Conservation (phyloP, 1,284 basidiomycete genomes). For the Cerioporus squamosus region DNA sequence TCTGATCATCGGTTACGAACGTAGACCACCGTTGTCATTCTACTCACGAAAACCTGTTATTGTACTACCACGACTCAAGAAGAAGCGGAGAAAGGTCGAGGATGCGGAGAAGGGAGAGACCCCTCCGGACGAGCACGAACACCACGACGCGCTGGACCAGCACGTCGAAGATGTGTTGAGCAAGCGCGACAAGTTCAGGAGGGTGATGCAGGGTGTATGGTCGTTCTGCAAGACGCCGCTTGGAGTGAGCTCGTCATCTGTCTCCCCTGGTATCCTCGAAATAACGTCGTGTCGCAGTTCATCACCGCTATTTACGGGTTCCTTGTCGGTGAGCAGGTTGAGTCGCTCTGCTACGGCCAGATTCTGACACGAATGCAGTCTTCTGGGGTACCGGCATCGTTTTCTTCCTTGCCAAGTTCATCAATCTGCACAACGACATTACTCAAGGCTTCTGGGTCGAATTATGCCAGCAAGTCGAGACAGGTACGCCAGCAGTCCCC, state of each 20-base stretch:
- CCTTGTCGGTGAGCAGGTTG: constrained; percentile 55
- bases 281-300: constrained; percentile 45
- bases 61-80: constrained; percentile 46
- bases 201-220: constrained; percentile 77
- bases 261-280: too few relatives aligned
- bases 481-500: constrained; percentile 48
- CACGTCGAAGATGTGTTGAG: constrained; percentile 83
- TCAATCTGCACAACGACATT: constrained; percentile 68
- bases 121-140: constrained; percentile 23
- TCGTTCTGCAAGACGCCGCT: constrained; percentile 78
- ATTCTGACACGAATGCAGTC: constrained; percentile 40
- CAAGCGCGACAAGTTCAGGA: constrained; percentile 63
- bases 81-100: constrained; percentile 13
- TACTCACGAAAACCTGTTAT: constrained; percentile 74
- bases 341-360: too few relatives aligned
- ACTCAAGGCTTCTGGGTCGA: constrained; percentile 79
- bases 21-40: constrained; percentile 67
- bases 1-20: not conserved
- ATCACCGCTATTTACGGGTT: constrained; percentile 84
- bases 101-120: constrained; percentile 39
- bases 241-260: constrained; percentile 17
- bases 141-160: constrained; percentile 69
- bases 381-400: constrained; percentile 84
- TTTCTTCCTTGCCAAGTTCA: constrained; percentile 71
- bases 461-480: constrained; percentile 77